Percentiles rank a stretch among this genome's conserved stretches.
These are phyloP conservation scores for Scytalidium lignicola DNA, from an alignment of 2,329 filamentous ascomycete genomes.

Conservation along the genomic window DNA sequence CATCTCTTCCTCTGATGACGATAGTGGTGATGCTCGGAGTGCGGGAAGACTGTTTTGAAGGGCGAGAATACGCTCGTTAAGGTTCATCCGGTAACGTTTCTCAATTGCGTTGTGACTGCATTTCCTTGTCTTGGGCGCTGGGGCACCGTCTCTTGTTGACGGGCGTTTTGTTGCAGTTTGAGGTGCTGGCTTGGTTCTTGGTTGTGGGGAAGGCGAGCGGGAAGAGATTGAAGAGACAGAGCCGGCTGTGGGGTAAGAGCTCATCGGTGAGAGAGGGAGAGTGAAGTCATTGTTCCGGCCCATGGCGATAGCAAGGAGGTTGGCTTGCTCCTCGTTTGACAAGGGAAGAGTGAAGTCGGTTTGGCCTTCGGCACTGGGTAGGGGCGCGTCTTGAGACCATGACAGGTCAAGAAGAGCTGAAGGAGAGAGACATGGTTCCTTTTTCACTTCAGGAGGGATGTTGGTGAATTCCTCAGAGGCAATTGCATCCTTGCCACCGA, in stretches of 20 bases:
- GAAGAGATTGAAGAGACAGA: not conserved
- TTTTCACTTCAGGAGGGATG: not conserved
- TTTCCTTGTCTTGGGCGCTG: conserved; percentile 10
- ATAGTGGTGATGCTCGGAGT: not conserved
- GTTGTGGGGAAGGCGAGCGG: not conserved
- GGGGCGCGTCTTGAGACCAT: not conserved
- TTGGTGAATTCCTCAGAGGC: not conserved
- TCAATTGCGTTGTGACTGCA: conserved; percentile 10
- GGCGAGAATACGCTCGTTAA: conserved; percentile 11
- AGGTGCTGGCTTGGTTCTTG: not conserved
- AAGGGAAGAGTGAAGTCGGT: not conserved
- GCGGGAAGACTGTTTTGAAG: not conserved
- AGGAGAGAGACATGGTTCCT: not conserved
- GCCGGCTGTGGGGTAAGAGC: not conserved
- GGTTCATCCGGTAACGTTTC: conserved; percentile 17
- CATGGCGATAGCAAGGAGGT: not conserved
- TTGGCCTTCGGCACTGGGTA: not conserved
- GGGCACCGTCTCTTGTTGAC: not conserved
- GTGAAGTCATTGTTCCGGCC: not conserved
- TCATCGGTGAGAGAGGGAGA: not conserved
- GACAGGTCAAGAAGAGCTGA: not conserved
- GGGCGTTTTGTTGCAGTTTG: not conserved
- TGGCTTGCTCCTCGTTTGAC: not conserved
- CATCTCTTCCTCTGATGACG: not conserved
- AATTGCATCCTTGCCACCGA: not conserved